Conservation (phyloP, 257 asterid genomes). For the Prunella vulgaris region DNA sequence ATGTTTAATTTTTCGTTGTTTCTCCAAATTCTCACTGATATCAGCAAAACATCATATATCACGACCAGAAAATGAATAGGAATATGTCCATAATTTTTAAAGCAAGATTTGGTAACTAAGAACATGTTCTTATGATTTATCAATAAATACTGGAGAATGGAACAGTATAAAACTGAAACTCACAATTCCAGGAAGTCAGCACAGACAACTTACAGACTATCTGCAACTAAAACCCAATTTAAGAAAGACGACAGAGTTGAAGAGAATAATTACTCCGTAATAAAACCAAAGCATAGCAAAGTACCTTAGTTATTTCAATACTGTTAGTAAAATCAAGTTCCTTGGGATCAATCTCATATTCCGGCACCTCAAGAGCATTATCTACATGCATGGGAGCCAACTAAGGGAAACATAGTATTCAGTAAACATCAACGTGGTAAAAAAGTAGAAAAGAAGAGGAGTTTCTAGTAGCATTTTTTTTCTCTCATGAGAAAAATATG, state of each 20-base stretch:
- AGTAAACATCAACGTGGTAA: slow-evolving; percentile 4
- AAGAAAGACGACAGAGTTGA: background rate
- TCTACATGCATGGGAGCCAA: slow-evolving; percentile 82
- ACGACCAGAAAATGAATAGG: background rate
- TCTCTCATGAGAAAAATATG: background rate
- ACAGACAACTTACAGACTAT: background rate
- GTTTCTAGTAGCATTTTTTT: background rate
- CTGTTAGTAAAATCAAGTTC: slow-evolving; percentile 84
- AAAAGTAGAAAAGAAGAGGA: background rate
- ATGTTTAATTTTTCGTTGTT: background rate
- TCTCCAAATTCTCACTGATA: background rate
- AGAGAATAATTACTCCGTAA: background rate
- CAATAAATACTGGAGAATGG: background rate
- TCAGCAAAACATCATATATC: background rate
- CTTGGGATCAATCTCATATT: slow-evolving; percentile 74
- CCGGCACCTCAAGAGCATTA: slow-evolving; percentile 72
- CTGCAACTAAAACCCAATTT: background rate
- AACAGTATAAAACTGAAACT: background rate
- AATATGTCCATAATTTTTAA: background rate
- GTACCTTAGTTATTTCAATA: slow-evolving; percentile 73
- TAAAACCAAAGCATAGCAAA: background rate
- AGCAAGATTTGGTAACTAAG: slow-evolving; percentile 4
- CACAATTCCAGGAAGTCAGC: background rate
- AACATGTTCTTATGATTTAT: background rate
- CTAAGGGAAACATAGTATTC: slow-evolving; percentile 31